Evolutionary conservation across 768 basidiomycete species (phyloP), one percentile per base, ranked within the genome.

Genomic region (Hygrophorus pudorinus): DNA sequence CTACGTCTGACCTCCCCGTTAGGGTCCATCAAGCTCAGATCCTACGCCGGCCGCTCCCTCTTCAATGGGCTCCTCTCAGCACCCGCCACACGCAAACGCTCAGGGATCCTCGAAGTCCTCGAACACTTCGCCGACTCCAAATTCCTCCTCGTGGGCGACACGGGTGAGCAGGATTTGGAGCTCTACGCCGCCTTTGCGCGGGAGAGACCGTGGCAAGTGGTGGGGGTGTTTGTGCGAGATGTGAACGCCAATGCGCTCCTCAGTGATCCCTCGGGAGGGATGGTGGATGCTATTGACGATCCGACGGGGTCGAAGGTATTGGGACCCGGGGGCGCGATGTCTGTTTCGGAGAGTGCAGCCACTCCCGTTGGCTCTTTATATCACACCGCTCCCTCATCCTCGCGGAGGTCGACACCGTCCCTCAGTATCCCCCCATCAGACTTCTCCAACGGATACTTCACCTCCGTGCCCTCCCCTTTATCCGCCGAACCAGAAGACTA

Each of bases 101-200:
- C 75, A 0, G 84, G 82, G 14, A 77, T 97, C 6, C 57, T 81
- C n/a, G 86, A 92, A 31, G 68, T 89, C 16, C 65, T 93, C 10
- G 73, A 83, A 31, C 66, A 76, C 2, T 93, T 93, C 59, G 78
- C 78, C 0, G 67, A 78, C 32, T 78, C 85, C 1, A 67, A 63
- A 31, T 96, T 98, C 63, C 61, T 97, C 55, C 75, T 93, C 39
- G 70, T 98, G 32, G 94, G 94, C 5, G 94, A 98, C 59, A 79
- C 82, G 0, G 94, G 93, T 28, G 94, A 98, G 57, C 93, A 96
- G 52, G 94, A 98, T 62, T 64, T 98, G 35, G 92, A 98, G 60
- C 69, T 98, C 1, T 98, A 97, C 59, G 70, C 81, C 42, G 72
- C 70, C 2, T 57, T 94, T 13, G 90, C 94, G 0, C 60, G 65